These are phyloP conservation scores for Microcos paniculata DNA, from an alignment of 345 rosid species.

Conservation along the genomic window DNA sequence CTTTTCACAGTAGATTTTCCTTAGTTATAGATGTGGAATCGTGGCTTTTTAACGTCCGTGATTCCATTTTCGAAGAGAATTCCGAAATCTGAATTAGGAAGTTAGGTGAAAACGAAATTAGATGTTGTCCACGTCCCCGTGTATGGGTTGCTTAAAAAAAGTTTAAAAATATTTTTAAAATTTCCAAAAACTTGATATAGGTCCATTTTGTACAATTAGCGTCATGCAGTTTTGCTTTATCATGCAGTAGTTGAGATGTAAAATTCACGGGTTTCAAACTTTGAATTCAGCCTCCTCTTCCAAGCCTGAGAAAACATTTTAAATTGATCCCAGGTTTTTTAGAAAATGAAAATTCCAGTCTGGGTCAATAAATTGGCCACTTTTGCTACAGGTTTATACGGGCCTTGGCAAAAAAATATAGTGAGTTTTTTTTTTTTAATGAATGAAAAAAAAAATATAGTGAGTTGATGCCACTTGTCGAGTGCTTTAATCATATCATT, in stretches of 20 bases:
- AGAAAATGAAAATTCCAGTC: too few relatives aligned
- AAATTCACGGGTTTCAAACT: constrained; percentile 14
- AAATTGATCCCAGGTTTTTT: not conserved
- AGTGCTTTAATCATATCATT: too few relatives aligned
- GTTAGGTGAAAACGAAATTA: not conserved
- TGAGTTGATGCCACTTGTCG: too few relatives aligned
- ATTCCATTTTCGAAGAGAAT: not conserved
- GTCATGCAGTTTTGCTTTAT: not conserved
- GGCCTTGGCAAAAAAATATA: too few relatives aligned
- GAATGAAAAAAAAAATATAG: too few relatives aligned
- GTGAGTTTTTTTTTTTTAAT: too few relatives aligned
- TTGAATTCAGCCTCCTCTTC: not conserved
- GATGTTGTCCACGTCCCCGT: not conserved
- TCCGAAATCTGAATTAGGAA: not conserved
- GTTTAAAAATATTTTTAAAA: too few relatives aligned
- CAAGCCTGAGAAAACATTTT: not conserved
- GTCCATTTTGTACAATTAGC: not conserved
- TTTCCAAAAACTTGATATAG: not conserved
- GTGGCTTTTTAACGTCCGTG: not conserved
- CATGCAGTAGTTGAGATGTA: constrained; percentile 21
- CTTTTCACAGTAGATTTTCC: too few relatives aligned
- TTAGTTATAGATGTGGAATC: too few relatives aligned
- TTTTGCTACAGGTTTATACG: too few relatives aligned
- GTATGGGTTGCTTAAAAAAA: not conserved
- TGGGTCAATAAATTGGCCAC: too few relatives aligned